A percentile compares a stretch with the other conserved stretches of the same genome.
These are phyloP conservation scores for Xerocomus tenax DNA, from an alignment of 1,284 basidiomycete species.

Conservation along the genomic window DNA sequence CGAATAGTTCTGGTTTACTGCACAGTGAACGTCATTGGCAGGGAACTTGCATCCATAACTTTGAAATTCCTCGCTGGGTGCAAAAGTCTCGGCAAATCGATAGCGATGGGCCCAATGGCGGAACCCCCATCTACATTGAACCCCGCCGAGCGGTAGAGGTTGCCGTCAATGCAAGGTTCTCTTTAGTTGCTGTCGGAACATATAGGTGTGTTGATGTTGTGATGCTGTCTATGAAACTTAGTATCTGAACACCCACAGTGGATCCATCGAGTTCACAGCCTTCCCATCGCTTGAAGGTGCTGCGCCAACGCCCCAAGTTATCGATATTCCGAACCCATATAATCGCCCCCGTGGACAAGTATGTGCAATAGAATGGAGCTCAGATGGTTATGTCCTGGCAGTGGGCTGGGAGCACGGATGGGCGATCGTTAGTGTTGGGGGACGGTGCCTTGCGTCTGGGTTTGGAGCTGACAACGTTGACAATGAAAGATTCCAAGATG, in stretches of 20 bases:
- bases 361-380: constrained; percentile 77
- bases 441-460: constrained; percentile 71
- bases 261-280: constrained; percentile 52
- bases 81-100: constrained; percentile 57
- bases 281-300: constrained; percentile 55
- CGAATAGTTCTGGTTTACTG: constrained; percentile 13
- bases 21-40: constrained; percentile 43
- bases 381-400: constrained; percentile 95
- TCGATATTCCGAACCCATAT: constrained; percentile 52
- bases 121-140: constrained; percentile 44
- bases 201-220: constrained; percentile 40
- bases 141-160: constrained; percentile 57
- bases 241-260: constrained; percentile 33
- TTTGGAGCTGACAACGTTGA: constrained; percentile 68
- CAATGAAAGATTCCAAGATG: constrained; percentile 63
- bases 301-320: constrained; percentile 44
- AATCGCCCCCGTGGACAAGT: constrained; percentile 64
- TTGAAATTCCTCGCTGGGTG: constrained; percentile 65
- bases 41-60: constrained; percentile 60
- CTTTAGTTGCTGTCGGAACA: constrained; percentile 77
- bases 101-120: constrained; percentile 31
- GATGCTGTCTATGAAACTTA: constrained; percentile 2
- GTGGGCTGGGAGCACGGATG: constrained; percentile 88
- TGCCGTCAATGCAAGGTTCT: constrained; percentile 78
- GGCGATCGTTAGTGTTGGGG: constrained; percentile 87